These are phyloP conservation scores for Cutaneotrichosporon sp. DNA, from an alignment of 1,284 basidiomycete species.

Conservation along the genomic window DNA sequence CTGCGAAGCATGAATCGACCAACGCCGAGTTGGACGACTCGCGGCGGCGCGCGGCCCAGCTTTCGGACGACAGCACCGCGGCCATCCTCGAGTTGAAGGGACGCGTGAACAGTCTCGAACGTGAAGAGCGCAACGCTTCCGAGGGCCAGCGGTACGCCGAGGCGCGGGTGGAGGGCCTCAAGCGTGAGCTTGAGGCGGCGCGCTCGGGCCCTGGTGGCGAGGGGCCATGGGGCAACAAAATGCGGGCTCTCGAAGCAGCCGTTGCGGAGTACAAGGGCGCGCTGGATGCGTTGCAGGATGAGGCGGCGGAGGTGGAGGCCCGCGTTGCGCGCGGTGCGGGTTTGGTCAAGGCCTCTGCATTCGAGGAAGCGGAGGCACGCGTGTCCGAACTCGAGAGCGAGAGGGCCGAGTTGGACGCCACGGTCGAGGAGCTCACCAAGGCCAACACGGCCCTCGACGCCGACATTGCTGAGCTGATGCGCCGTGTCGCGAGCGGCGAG, in stretches of 20 bases:
- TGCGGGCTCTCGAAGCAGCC: slow-evolving; percentile 31
- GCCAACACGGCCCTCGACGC: slow-evolving; percentile 54
- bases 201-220: slow-evolving; percentile 2
- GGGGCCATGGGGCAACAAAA: slow-evolving; percentile 24
- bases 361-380: slow-evolving; percentile 32
- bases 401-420: slow-evolving; percentile 18
- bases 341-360: slow-evolving; percentile 35
- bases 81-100: slow-evolving; percentile 33
- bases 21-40: slow-evolving; percentile 36
- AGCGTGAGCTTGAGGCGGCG: slow-evolving; percentile 38
- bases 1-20: slow-evolving; percentile 34
- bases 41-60: slow-evolving; percentile 32
- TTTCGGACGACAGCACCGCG: slow-evolving; percentile 31
- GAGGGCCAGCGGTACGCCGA: slow-evolving; percentile 46
- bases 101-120: slow-evolving; percentile 36
- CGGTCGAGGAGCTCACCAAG: slow-evolving; percentile 46
- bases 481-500: slow-evolving; percentile 56
- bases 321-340: slow-evolving; percentile 39
- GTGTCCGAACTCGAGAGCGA: slow-evolving; percentile 26
- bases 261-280: slow-evolving; percentile 39
- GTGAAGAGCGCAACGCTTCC: slow-evolving; percentile 48
- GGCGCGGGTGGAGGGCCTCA: slow-evolving; percentile 37
- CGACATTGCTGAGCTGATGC: slow-evolving; percentile 55
- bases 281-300: slow-evolving; percentile 37
- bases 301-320: slow-evolving; percentile 40